Conservation (phyloP, 345 rosid species). For the Pseudoturritis turrita region DNA sequence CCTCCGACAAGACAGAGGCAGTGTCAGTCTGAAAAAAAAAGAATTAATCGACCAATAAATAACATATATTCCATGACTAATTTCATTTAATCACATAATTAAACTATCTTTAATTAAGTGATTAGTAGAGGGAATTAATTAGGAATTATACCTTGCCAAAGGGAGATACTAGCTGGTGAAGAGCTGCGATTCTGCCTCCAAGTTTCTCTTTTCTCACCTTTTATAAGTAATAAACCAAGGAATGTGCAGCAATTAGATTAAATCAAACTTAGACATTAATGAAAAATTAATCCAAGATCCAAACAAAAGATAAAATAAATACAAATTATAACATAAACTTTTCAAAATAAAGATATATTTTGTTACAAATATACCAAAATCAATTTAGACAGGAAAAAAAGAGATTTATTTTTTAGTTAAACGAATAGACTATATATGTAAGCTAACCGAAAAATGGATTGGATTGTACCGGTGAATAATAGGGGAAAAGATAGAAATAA, state of each 20-base stretch:
- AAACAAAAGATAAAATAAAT: neutral
- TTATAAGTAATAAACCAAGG: slow-evolving; percentile 3
- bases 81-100: neutral
- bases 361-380: neutral
- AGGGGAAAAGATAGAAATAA: neutral
- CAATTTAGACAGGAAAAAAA: neutral
- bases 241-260: no score
- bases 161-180: slow-evolving; percentile 72
- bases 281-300: neutral
- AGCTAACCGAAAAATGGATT: neutral
- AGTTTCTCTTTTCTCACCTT: slow-evolving; percentile 55
- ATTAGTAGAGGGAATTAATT: slow-evolving; percentile 1
- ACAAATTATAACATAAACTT: neutral
- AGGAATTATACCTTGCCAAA: slow-evolving; percentile 51
- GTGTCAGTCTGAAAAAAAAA: slow-evolving; percentile 57
- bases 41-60: slow-evolving; percentile 3
- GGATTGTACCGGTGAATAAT: neutral
- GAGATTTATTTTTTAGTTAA: neutral
- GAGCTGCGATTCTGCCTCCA: slow-evolving; percentile 63
- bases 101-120: neutral
- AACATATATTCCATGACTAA: neutral
- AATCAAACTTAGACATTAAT: neutral
- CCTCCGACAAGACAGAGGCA: slow-evolving; percentile 64
- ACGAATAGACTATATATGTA: no score
- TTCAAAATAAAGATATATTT: neutral